Evolutionary conservation across 352 stramenopile genomes (phyloP), one percentile per base, ranked within the genome.

Genomic region (Globisporangium iwayamae): DNA sequence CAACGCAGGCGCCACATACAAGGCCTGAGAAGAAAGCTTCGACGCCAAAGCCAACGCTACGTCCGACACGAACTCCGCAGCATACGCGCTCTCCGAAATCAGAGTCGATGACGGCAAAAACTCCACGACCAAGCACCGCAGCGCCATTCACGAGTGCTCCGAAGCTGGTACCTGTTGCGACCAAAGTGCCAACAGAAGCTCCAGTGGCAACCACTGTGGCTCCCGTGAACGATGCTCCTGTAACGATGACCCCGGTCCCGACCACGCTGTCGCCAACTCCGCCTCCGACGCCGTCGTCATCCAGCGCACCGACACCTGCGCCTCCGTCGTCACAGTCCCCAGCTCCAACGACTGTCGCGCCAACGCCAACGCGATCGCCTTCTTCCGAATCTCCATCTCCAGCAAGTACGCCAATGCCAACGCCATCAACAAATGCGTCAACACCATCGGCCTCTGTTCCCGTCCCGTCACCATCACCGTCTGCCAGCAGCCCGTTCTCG

Each of bases 301-400:
- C 51, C 1, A 56, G 43, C 7, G 30, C 38, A 10, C 55, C 54
- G 2, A 18, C 43, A 0, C 22, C 46, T 25, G 7, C 30, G 46
- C 25, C 43, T 28, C 32, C 57, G 5, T 13, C n/a, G 14, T 8
- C 57, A 18, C 32, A 41, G 14, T 48, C 55, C 30, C 36, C 55
- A 36, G n/a, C 9, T 41, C n/a, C 56, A 22, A 25, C 46, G 4
- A 28, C 14, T 9, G 30, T 45, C 20, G 8, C 46, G 16, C 34
- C 58, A 50, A 63, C 58, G 10, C 58, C 47, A 18, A 56, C 57
- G 3, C 47, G 34, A 32, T 56, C 47, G 9, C n/a, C 58, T 32
- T 30, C 22, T 8, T 51, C 55, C 28, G 18, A 9, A 36, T 30
- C 55, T 28, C 25, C 25, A 4, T 0, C 18, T 1, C 32, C 38